Percentiles rank a stretch among this genome's conserved stretches.
phyloP scores from a whole-genome alignment of 2,329 filamentous ascomycete genomes.

The Fusarium sp. region DNA sequence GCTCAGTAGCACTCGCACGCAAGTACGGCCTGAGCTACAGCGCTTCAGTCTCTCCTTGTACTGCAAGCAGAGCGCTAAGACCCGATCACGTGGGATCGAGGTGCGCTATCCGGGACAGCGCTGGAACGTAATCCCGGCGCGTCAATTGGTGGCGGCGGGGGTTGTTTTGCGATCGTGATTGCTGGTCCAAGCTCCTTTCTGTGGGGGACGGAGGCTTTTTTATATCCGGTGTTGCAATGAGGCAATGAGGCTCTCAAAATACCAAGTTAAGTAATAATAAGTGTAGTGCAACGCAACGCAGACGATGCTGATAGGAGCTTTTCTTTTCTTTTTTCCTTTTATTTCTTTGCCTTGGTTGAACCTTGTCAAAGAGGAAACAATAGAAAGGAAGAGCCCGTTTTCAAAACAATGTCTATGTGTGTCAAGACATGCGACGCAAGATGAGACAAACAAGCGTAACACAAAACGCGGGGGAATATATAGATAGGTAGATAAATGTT shows the following conservation, averaged over 20 bases:
- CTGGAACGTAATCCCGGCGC: slow-evolving; percentile 31
- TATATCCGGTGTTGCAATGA: slow-evolving; percentile 1
- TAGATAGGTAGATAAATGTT: neutral
- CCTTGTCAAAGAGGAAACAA: slow-evolving; percentile 10
- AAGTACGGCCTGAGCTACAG: slow-evolving; percentile 5
- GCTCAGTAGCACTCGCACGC: slow-evolving; percentile 4
- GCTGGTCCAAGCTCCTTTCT: slow-evolving; percentile 28
- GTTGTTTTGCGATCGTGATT: slow-evolving; percentile 26
- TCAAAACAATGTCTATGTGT: slow-evolving; percentile 9
- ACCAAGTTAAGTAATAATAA: too few species aligned
- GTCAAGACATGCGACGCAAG: slow-evolving; percentile 2
- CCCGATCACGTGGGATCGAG: slow-evolving; percentile 31
- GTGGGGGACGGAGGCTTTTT: slow-evolving; percentile 1
- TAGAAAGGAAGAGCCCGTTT: neutral
- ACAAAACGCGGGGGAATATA: slow-evolving; percentile 19
- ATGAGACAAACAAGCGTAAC: slow-evolving; percentile 28
- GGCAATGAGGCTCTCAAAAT: neutral
- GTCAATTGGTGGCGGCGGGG: slow-evolving; percentile 17
- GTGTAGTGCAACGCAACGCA: neutral
- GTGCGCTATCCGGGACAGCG: slow-evolving; percentile 14
- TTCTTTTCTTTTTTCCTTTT: slow-evolving; percentile 14
- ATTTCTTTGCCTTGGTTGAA: slow-evolving; percentile 11
- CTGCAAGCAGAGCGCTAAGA: slow-evolving; percentile 28
- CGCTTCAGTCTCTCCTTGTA: slow-evolving; percentile 30
- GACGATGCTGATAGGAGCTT: neutral